These are phyloP conservation scores for Geotrichum cucujoidarum DNA, from an alignment of 1,139 yeast species.

Conservation along the genomic window DNA sequence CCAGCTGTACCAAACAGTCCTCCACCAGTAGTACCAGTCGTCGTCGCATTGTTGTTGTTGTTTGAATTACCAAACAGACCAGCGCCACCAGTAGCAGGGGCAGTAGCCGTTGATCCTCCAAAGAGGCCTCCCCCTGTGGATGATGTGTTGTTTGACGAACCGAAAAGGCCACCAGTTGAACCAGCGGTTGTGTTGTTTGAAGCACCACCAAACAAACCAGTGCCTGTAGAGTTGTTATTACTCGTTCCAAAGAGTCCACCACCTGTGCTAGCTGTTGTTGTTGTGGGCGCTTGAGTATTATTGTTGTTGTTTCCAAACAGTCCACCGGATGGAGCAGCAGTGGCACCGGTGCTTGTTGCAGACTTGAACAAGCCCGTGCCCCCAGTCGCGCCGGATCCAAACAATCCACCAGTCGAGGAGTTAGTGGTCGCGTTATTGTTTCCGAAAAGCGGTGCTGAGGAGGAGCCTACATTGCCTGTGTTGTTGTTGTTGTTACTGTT, in stretches of 20 bases:
- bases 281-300: background rate
- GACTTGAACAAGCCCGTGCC: too few relatives aligned
- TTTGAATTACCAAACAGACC: background rate
- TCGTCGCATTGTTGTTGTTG: background rate
- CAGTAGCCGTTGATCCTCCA: background rate
- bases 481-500: background rate
- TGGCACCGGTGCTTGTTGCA: background rate
- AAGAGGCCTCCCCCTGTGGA: background rate
- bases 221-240: slow-evolving; percentile 14
- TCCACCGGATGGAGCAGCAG: background rate
- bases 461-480: background rate
- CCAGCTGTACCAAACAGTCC: background rate
- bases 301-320: background rate
- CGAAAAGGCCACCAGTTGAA: slow-evolving; percentile 30
- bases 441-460: background rate
- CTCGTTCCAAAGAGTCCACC: slow-evolving; percentile 23
- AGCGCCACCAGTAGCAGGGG: background rate
- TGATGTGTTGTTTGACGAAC: slow-evolving; percentile 5
- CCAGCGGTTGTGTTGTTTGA: slow-evolving; percentile 17
- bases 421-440: background rate
- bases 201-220: slow-evolving; percentile 23
- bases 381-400: too few relatives aligned
- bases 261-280: slow-evolving; percentile 18
- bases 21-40: background rate
- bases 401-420: background rate